Conservation (phyloP, 169 alveolate species). For the Babesia caballi region DNA sequence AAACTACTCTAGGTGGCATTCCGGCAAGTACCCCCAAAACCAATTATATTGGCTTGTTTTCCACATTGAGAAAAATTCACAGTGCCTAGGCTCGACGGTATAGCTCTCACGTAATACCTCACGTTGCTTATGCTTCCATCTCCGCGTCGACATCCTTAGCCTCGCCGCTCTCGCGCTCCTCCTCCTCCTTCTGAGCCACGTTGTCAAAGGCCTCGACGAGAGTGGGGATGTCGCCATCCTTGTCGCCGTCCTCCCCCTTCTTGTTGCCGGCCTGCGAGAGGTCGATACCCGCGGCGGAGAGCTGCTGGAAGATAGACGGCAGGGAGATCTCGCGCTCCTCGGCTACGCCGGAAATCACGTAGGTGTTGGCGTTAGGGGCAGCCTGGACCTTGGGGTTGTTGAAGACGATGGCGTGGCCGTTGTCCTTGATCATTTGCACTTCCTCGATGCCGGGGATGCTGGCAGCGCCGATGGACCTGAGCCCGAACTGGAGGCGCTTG, state of each 20-base stretch:
- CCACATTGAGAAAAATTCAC: too few relatives aligned
- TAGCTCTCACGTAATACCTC: background rate
- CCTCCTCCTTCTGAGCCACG: conserved; percentile 31
- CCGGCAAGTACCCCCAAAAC: too few relatives aligned
- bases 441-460: conserved; percentile 93
- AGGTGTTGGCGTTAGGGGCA: conserved; percentile 91
- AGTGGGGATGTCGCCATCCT: conserved; percentile 73
- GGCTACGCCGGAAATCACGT: conserved; percentile 88
- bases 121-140: background rate
- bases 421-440: conserved; percentile 92
- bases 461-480: conserved; percentile 91
- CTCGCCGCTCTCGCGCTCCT: background rate
- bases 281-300: conserved; percentile 76
- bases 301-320: conserved; percentile 76
- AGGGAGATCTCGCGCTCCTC: conserved; percentile 87
- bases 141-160: background rate
- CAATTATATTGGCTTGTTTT: too few relatives aligned
- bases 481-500: conserved; percentile 87
- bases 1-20: too few relatives aligned
- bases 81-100: too few relatives aligned
- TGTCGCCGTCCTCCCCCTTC: conserved; percentile 62
- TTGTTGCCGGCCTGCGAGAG: conserved; percentile 61
- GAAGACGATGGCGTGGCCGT: conserved; percentile 90
- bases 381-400: conserved; percentile 91
- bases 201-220: conserved; percentile 81